Evolutionary conservation across 2,329 filamentous ascomycete species (phyloP).

Genomic region (Sclerotinia sclerotiorum): DNA sequence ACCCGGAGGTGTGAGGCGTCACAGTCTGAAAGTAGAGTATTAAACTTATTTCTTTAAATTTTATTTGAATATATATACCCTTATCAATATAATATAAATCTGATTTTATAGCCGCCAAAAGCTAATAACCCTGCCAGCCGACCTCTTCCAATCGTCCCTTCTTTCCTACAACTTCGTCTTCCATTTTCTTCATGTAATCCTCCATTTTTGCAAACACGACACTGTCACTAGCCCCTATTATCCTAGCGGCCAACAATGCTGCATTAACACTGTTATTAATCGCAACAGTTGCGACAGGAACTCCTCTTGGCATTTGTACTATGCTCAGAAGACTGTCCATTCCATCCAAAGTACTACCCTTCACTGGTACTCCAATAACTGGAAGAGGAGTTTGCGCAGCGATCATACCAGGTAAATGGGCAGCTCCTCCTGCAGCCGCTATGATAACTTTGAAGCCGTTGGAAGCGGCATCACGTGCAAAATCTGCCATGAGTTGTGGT

Average conservation of each 20-base stretch:
- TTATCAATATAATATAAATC: not conserved
- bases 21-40: no score
- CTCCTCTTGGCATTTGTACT: slow-evolving; percentile 74
- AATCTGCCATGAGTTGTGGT: slow-evolving; percentile 66
- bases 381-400: slow-evolving; percentile 48
- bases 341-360: slow-evolving; percentile 69
- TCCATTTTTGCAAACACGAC: slow-evolving; percentile 58
- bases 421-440: slow-evolving; percentile 71
- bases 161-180: slow-evolving; percentile 64
- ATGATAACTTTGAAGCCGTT: slow-evolving; percentile 42
- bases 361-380: slow-evolving; percentile 76
- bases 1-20: no score
- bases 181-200: slow-evolving; percentile 62
- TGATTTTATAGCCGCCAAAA: not conserved
- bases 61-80: not conserved
- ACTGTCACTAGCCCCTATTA: slow-evolving; percentile 59
- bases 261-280: slow-evolving; percentile 82
- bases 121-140: slow-evolving; percentile 55
- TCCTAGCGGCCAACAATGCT: slow-evolving; percentile 67
- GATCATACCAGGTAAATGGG: slow-evolving; percentile 39
- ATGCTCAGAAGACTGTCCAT: slow-evolving; percentile 61
- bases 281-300: slow-evolving; percentile 72
- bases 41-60: no score
- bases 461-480: slow-evolving; percentile 47
- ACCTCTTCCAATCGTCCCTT: slow-evolving; percentile 55